phyloP scores from a whole-genome alignment of 2,329 filamentous ascomycete genomes.

The Aspergillus proliferans region DNA sequence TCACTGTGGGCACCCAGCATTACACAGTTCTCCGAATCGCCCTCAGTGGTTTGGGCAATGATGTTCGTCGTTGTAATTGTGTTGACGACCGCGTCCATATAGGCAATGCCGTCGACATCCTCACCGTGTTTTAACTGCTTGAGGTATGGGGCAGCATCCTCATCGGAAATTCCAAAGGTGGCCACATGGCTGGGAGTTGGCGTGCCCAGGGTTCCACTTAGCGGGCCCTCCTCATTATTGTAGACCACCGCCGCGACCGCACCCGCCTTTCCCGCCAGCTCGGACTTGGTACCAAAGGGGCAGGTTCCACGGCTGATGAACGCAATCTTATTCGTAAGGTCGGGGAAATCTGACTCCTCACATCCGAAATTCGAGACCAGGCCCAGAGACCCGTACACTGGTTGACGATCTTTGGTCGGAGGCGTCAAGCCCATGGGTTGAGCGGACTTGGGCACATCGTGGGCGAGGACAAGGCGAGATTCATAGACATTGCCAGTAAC shows the following conservation, averaged over 20 bases:
- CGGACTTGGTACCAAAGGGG: conserved; percentile 65
- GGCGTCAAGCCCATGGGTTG: conserved; percentile 61
- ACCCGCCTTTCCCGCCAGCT: conserved; percentile 60
- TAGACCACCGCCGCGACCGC: conserved; percentile 68
- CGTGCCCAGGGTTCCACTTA: conserved; percentile 63
- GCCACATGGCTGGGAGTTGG: conserved; percentile 43
- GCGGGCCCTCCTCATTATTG: conserved; percentile 59
- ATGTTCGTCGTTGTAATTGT: conserved; percentile 52
- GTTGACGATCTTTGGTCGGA: conserved; percentile 18
- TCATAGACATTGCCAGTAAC: conserved; percentile 56
- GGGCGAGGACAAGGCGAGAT: conserved; percentile 53
- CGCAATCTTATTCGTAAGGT: conserved; percentile 59
- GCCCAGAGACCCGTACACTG: conserved; percentile 53
- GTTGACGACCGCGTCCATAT: conserved; percentile 41
- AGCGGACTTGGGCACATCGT: conserved; percentile 48
- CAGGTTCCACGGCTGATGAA: conserved; percentile 66
- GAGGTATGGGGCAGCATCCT: conserved; percentile 53
- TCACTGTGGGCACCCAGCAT: conserved; percentile 57
- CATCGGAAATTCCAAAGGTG: conserved; percentile 60
- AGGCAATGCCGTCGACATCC: conserved; percentile 29
- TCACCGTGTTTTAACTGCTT: conserved; percentile 45
- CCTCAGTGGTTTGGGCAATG: conserved; percentile 54
- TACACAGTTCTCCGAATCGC: conserved; percentile 54
- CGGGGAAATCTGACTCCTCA: conserved; percentile 57
- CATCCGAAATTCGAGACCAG: conserved; percentile 60